Evolutionary conservation across 331 rosid species (phyloP).

Genomic region (Acacia pycnantha): DNA sequence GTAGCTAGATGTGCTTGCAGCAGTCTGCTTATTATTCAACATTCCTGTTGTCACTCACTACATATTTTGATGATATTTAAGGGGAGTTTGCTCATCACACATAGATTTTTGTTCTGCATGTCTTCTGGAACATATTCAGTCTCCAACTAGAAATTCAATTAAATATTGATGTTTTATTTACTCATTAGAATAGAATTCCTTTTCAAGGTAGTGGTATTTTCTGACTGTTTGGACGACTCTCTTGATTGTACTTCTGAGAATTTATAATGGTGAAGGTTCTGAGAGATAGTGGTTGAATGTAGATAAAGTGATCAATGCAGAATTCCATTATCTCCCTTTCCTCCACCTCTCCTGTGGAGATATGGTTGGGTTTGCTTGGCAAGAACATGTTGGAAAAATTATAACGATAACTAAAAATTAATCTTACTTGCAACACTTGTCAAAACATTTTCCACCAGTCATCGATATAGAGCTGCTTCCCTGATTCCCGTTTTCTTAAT

Average conservation of each 20-base stretch:
- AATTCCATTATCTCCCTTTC: background rate
- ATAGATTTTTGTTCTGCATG: background rate
- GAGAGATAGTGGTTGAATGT: background rate
- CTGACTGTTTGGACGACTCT: background rate
- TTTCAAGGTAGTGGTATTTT: background rate
- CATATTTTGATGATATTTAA: background rate
- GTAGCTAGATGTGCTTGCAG: conserved; percentile 9
- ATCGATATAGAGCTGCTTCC: background rate
- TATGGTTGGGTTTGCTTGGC: background rate
- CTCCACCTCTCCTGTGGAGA: background rate
- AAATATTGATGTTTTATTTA: background rate
- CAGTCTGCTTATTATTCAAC: background rate
- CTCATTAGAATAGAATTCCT: background rate
- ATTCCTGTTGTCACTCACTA: background rate
- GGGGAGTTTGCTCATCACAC: background rate
- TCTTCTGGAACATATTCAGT: background rate
- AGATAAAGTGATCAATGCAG: background rate
- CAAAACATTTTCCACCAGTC: background rate
- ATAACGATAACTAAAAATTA: background rate
- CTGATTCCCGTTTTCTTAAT: background rate
- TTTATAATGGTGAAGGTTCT: background rate
- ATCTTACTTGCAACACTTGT: background rate
- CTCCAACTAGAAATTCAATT: background rate
- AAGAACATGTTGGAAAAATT: background rate
- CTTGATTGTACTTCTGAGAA: background rate